phyloP scores from a whole-genome alignment of 176 grass and related monocot genomes.

The Microstegium vimineum region DNA sequence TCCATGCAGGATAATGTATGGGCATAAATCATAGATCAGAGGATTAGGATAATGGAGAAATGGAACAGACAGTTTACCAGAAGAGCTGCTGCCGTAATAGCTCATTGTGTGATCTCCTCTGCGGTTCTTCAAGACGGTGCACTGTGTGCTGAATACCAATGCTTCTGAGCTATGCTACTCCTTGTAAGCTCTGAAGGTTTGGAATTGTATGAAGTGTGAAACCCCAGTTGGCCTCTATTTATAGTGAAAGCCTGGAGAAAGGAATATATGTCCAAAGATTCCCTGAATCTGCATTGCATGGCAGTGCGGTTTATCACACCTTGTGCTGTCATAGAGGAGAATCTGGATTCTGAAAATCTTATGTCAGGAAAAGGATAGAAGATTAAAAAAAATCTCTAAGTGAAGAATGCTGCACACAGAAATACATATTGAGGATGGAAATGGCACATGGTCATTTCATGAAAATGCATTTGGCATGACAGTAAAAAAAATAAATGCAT shows the following conservation, averaged over 20 bases:
- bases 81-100: conserved; percentile 75
- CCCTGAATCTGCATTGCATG: conserved; percentile 51
- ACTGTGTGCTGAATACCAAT: conserved; percentile 16
- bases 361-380: conserved; percentile 29
- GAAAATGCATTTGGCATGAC: conserved; percentile 26
- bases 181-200: conserved; percentile 13
- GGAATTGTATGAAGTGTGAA: conserved; percentile 32
- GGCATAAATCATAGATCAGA: neutral
- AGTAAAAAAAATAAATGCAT: no score
- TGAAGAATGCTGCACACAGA: conserved; percentile 31
- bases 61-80: conserved; percentile 42
- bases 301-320: conserved; percentile 28
- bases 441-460: conserved; percentile 20
- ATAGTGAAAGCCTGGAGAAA: conserved; percentile 45
- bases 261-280: conserved; percentile 41
- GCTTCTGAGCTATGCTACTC: conserved; percentile 7
- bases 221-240: conserved; percentile 52
- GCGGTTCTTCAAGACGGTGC: conserved; percentile 3
- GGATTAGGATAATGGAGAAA: conserved; percentile 21
- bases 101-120: conserved; percentile 49
- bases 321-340: conserved; percentile 38
- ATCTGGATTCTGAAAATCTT: conserved; percentile 36
- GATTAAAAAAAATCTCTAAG: conserved; percentile 19
- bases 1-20: neutral
- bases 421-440: conserved; percentile 3